Percentiles rank a stretch among this genome's conserved stretches.
Evolutionary conservation across 441 rosid genomes (phyloP).

Genomic region (Erysimum cheiri): DNA sequence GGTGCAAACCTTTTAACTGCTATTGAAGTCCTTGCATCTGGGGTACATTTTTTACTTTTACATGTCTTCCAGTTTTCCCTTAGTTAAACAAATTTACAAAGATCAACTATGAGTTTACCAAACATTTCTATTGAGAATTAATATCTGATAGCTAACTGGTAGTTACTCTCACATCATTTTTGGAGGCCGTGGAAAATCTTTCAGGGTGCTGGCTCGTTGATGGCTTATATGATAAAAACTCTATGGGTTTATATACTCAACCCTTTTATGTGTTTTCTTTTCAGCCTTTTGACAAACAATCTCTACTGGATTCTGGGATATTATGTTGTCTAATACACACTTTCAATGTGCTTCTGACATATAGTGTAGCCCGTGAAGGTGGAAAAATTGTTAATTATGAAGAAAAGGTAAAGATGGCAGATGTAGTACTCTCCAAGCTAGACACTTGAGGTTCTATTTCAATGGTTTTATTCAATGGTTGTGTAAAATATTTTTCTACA

Average conservation of each 20-base stretch:
- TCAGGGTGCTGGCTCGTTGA: slow-evolving; percentile 24
- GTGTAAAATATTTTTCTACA: background rate
- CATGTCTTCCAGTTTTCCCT: slow-evolving; percentile 29
- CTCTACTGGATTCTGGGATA: slow-evolving; percentile 98
- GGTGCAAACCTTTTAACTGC: slow-evolving; percentile 94
- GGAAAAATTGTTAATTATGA: slow-evolving; percentile 47
- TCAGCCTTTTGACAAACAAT: slow-evolving; percentile 96
- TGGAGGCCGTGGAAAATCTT: slow-evolving; percentile 14
- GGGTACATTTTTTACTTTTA: slow-evolving; percentile 57
- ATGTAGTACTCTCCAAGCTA: slow-evolving; percentile 52
- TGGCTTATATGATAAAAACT: slow-evolving; percentile 5
- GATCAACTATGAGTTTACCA: slow-evolving; percentile 13
- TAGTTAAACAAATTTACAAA: background rate
- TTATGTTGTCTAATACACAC: slow-evolving; percentile 90
- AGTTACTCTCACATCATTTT: slow-evolving; percentile 16
- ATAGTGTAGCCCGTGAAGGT: slow-evolving; percentile 53
- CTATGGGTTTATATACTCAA: slow-evolving; percentile 23
- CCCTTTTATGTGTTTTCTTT: slow-evolving; percentile 37
- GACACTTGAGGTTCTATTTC: slow-evolving; percentile 72
- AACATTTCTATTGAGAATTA: background rate
- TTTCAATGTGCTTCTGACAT: slow-evolving; percentile 73
- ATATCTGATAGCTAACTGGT: slow-evolving; percentile 17
- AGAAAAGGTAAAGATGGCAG: slow-evolving; percentile 48
- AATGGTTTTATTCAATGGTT: slow-evolving; percentile 14
- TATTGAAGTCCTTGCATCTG: slow-evolving; percentile 88